Evolutionary conservation across 768 basidiomycete species (phyloP).

Genomic region (Mycena chlorophos): DNA sequence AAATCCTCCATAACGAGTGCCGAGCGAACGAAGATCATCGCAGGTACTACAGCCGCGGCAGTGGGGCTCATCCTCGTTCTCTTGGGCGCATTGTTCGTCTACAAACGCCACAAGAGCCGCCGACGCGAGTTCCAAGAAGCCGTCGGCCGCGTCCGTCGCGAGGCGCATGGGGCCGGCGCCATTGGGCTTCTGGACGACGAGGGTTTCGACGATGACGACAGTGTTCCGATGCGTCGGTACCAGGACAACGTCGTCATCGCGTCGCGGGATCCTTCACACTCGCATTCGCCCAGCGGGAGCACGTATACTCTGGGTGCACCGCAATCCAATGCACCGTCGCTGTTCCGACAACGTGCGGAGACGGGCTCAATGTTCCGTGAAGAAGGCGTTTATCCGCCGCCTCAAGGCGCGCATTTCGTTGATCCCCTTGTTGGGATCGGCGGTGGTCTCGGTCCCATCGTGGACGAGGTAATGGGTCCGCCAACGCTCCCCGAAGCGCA

Average conservation of each 20-base stretch:
- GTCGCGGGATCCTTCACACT: too few species aligned
- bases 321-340: conserved; percentile 35
- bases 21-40: conserved; percentile 42
- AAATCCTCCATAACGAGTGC: conserved; percentile 11
- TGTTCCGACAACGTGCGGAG: conserved; percentile 43
- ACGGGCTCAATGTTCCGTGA: conserved; percentile 50
- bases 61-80: conserved; percentile 37
- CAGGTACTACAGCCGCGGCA: conserved; percentile 40
- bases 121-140: conserved; percentile 31
- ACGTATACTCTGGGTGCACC: conserved; percentile 18
- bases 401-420: conserved; percentile 34
- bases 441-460: conserved; percentile 9
- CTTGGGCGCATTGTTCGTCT: conserved; percentile 39
- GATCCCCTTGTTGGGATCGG: conserved; percentile 37
- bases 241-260: conserved; percentile 14
- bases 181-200: conserved; percentile 37
- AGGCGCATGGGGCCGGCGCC: conserved; percentile 25
- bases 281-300: conserved; percentile 8
- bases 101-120: conserved; percentile 38
- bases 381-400: conserved; percentile 45
- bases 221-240: conserved; percentile 23
- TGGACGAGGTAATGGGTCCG: conserved; percentile 24
- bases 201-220: conserved; percentile 38
- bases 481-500: not conserved
- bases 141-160: conserved; percentile 25